Base-by-base conservation (phyloP, 2,329 filamentous ascomycete species). In the Trichoderma brevicompactum region DNA sequence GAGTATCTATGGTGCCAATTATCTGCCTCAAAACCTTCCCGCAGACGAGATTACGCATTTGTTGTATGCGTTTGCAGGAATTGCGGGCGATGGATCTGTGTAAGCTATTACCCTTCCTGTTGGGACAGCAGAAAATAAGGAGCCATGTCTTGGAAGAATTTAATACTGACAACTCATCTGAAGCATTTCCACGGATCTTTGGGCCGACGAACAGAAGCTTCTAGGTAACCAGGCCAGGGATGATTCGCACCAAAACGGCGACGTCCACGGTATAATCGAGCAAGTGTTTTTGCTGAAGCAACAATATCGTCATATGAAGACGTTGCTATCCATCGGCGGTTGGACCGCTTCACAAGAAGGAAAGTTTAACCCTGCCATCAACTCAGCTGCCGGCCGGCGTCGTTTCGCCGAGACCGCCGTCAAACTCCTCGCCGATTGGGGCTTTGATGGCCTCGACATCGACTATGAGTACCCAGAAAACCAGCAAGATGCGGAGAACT, bases 261-360 rank as follows among this genome's bases (percentile, higher is more conserved):
- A 94, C 72, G 86, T 88, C 58, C 93, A 92, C 72, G 92, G 92
- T 46, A 90, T 87, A 72, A 76, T 92, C 68, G 93, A 93, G 78
- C 91, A 94, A 74, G 80, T 96, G 1, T 92, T 85, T 74, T 77
- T 92, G 1, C 82, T 91, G 60, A 96, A 96, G 81, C 89, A 92
- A 78, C 79, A 83, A 70, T 87, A 96, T 74, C 87, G 92, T 19
- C 86, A 91, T 60, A 77, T 96, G 65, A 96, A 96, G 77, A 83
- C 90, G 2, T 79, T 95, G n/a, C 83, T 95, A 8, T 92, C 89
- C 41, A 90, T 96, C 66, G 92, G 92, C 46, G 92, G 92, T 15
- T 95, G 89, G 87, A 91, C 87, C 0, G 92, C 90, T 74, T 91
- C 89, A 3, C 77, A 67, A 44, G 44, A 72, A 44, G 72, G 84